Percentiles rank a stretch among this genome's conserved stretches.
Conservation (phyloP, 257 asterid genomes). For the Gentiana dahurica region DNA sequence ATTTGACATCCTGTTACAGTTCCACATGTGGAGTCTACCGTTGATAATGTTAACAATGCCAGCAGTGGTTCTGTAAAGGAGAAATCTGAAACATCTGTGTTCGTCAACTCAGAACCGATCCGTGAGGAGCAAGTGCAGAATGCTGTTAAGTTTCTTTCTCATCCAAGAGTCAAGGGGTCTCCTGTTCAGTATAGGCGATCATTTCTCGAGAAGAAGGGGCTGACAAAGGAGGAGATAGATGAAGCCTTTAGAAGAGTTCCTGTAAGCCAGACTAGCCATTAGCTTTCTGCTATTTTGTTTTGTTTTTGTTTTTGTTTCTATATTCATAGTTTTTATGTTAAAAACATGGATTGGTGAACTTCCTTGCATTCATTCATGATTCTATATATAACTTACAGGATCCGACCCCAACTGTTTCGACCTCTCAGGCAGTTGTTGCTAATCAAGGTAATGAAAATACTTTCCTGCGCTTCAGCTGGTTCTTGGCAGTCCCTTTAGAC, state of each 20-base stretch:
- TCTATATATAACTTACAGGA: slow-evolving; percentile 38
- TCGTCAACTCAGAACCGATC: slow-evolving; percentile 89
- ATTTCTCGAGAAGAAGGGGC: slow-evolving; percentile 98
- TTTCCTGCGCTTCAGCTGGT: not conserved
- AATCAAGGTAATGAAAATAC: slow-evolving; percentile 41
- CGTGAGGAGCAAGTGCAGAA: slow-evolving; percentile 93
- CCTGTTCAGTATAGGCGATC: slow-evolving; percentile 91
- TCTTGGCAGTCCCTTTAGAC: not conserved
- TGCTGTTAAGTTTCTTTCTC: slow-evolving; percentile 96
- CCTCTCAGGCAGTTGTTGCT: slow-evolving; percentile 37
- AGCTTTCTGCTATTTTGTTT: no score
- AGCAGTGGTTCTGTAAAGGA: slow-evolving; percentile 42
- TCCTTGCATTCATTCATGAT: not conserved
- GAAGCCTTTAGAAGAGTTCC: slow-evolving; percentile 98
- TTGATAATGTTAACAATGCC: slow-evolving; percentile 25
- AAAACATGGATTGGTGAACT: not conserved
- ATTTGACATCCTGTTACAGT: slow-evolving; percentile 26
- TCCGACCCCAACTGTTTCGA: slow-evolving; percentile 48
- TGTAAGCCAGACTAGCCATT: slow-evolving; percentile 25
- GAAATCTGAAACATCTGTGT: slow-evolving; percentile 62
- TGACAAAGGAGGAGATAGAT: slow-evolving; percentile 96
- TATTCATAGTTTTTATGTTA: not conserved
- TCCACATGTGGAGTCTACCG: slow-evolving; percentile 31
- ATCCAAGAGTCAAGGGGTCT: slow-evolving; percentile 92
- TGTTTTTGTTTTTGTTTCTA: not conserved